Conservation (phyloP, 495 filamentous ascomycete genomes). For the Aspergillus taichungensis region DNA sequence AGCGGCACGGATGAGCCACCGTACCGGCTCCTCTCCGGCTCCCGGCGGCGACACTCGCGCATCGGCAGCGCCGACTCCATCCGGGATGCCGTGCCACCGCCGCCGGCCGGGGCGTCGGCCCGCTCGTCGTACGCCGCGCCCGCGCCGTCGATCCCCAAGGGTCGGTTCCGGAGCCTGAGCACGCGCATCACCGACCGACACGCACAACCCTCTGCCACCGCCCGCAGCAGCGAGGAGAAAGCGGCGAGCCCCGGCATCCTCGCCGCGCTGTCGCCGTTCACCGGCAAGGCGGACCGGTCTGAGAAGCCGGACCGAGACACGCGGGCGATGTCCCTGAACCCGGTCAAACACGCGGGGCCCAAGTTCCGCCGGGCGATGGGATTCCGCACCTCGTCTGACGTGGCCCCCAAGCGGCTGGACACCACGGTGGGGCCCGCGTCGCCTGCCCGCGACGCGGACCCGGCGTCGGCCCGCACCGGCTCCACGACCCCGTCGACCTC, state of each 20-base stretch:
- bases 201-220: constrained; percentile 34
- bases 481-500: constrained; percentile 82
- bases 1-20: constrained; percentile 62
- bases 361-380: constrained; percentile 50
- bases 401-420: constrained; percentile 31
- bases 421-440: constrained; percentile 37
- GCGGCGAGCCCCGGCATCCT: constrained; percentile 40
- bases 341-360: constrained; percentile 33
- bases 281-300: constrained; percentile 24
- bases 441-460: constrained; percentile 56
- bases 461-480: constrained; percentile 64
- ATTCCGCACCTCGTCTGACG: constrained; percentile 73
- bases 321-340: constrained; percentile 40
- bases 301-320: constrained; percentile 33
- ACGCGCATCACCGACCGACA: constrained; percentile 27
- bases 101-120: constrained; percentile 27
- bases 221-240: constrained; percentile 58
- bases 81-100: constrained; percentile 29
- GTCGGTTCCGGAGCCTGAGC: constrained; percentile 39
- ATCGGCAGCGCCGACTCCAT: constrained; percentile 64
- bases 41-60: constrained; percentile 63
- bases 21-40: constrained; percentile 36
- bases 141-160: constrained; percentile 17
- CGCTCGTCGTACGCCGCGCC: constrained; percentile 51
- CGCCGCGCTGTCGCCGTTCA: constrained; percentile 39